A percentile compares a stretch with the other conserved stretches of the same genome.
Conservation (phyloP, 495 filamentous ascomycete genomes). For the Cercophora samala region DNA sequence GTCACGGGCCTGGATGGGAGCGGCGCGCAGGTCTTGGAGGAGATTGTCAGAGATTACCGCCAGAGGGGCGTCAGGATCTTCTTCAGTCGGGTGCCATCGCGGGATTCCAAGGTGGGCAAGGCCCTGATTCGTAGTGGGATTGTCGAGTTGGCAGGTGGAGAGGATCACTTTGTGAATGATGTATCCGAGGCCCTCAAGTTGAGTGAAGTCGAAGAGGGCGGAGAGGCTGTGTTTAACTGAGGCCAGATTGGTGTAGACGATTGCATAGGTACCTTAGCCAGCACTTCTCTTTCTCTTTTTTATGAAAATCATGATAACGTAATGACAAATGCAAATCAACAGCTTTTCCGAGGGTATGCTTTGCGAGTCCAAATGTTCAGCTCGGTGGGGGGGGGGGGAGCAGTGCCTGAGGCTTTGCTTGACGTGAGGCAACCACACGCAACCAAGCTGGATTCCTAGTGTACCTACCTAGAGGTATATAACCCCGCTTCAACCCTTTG, state of each 20-base stretch:
- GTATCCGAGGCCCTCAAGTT: conserved; percentile 80
- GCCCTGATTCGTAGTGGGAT: conserved; percentile 80
- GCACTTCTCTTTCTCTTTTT: not conserved
- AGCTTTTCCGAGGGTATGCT: not conserved
- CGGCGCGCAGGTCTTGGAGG: conserved; percentile 82
- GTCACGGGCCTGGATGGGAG: conserved; percentile 91
- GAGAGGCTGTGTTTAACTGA: conserved; percentile 3
- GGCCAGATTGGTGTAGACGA: too few relatives aligned
- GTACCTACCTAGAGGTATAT: not conserved
- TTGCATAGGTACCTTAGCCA: not conserved
- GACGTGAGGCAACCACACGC: not conserved
- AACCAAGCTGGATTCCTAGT: too few relatives aligned
- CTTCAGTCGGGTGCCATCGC: conserved; percentile 73
- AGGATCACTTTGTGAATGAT: conserved; percentile 71
- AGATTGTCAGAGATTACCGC: conserved; percentile 79
- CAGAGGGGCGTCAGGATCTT: conserved; percentile 74
- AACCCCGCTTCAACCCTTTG: not conserved
- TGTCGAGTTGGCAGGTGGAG: conserved; percentile 71
- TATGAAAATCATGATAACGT: not conserved
- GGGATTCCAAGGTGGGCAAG: conserved; percentile 61
- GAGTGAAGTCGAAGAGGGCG: conserved; percentile 62
- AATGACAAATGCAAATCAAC: not conserved
- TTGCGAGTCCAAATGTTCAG: not conserved
- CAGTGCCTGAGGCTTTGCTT: not conserved
- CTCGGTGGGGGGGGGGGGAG: not conserved